phyloP scores from a whole-genome alignment of 208 protist genomes.

The Trypanosoma vivax region DNA sequence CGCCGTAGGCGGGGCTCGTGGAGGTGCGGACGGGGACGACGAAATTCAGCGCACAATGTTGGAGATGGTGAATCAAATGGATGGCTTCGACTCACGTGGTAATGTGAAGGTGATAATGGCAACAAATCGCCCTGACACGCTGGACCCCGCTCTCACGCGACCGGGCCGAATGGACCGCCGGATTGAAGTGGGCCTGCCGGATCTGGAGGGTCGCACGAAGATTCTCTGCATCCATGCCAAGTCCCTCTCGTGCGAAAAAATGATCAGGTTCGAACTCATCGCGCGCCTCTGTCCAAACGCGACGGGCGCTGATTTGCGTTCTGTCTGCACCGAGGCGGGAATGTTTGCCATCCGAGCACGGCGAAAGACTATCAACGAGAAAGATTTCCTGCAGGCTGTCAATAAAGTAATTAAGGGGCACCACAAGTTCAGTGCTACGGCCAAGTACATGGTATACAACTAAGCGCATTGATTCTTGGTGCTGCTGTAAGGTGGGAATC shows the following conservation, averaged over 20 bases:
- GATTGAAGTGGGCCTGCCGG: constrained; percentile 98
- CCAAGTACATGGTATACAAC: constrained; percentile 99
- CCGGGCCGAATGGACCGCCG: constrained; percentile 99
- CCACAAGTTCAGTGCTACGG: constrained; percentile 99
- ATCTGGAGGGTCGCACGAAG: constrained; percentile 96
- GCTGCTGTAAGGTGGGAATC: too few relatives aligned
- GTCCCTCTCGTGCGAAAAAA: constrained; percentile 96
- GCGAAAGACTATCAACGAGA: constrained; percentile 98
- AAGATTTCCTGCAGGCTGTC: constrained; percentile 99
- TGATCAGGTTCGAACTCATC: constrained; percentile 99
- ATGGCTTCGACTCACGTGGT: constrained; percentile 99
- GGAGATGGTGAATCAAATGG: constrained; percentile 99
- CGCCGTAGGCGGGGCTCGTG: constrained; percentile 95
- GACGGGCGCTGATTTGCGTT: constrained; percentile 96
- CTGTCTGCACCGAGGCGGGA: constrained; percentile 99
- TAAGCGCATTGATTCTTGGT: constrained; percentile 64
- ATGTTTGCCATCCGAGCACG: constrained; percentile 99
- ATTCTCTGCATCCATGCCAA: constrained; percentile 99
- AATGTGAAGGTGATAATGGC: constrained; percentile 99
- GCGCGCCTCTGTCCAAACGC: constrained; percentile 98
- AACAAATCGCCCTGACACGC: constrained; percentile 99
- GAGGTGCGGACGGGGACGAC: constrained; percentile 94
- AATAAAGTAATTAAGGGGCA: constrained; percentile 99
- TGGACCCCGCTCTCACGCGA: constrained; percentile 99
- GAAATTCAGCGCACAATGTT: constrained; percentile 99